Percentiles rank a stretch among this genome's conserved stretches.
Evolutionary conservation across 306 rosid species (phyloP).

Genomic region (Citrullus colocynthis): DNA sequence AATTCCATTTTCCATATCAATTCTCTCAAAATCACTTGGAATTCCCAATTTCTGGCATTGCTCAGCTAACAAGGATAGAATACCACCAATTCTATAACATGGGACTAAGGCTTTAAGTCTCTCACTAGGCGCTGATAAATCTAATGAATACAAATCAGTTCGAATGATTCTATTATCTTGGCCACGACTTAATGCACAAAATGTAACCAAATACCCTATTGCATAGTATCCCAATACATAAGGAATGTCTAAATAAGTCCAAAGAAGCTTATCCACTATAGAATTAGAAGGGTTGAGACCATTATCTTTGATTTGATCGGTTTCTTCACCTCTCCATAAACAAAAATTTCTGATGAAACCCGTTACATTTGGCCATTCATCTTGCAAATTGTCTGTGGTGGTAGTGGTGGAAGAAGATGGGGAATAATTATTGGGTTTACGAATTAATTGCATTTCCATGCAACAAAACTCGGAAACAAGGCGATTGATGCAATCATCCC

Average conservation of each 20-base stretch:
- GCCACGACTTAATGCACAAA: conserved; percentile 62
- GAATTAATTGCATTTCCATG: conserved; percentile 25
- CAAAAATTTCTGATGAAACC: conserved; percentile 61
- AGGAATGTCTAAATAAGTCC: conserved; percentile 71
- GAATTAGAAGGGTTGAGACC: conserved; percentile 39
- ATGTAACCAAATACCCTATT: conserved; percentile 40
- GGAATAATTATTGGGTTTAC: conserved; percentile 28
- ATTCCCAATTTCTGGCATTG: conserved; percentile 28
- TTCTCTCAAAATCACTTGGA: conserved; percentile 64
- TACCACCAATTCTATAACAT: conserved; percentile 43
- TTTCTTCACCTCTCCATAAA: conserved; percentile 90
- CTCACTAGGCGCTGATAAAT: conserved; percentile 38
- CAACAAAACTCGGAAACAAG: conserved; percentile 46
- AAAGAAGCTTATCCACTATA: conserved; percentile 35
- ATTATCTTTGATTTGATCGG: conserved; percentile 32
- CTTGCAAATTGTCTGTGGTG: conserved; percentile 24
- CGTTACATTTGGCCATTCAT: conserved; percentile 77
- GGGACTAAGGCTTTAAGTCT: conserved; percentile 55
- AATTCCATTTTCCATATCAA: conserved; percentile 38
- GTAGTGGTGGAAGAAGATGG: not conserved
- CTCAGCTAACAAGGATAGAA: conserved; percentile 46
- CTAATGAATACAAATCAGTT: conserved; percentile 47
- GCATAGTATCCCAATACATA: conserved; percentile 73
- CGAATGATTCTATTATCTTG: conserved; percentile 29
- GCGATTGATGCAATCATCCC: conserved; percentile 89